A percentile compares a stretch with the other conserved stretches of the same genome.
These are phyloP conservation scores for Barnettozyma botsteinii DNA, from an alignment of 805 yeast genomes.

Conservation along the genomic window DNA sequence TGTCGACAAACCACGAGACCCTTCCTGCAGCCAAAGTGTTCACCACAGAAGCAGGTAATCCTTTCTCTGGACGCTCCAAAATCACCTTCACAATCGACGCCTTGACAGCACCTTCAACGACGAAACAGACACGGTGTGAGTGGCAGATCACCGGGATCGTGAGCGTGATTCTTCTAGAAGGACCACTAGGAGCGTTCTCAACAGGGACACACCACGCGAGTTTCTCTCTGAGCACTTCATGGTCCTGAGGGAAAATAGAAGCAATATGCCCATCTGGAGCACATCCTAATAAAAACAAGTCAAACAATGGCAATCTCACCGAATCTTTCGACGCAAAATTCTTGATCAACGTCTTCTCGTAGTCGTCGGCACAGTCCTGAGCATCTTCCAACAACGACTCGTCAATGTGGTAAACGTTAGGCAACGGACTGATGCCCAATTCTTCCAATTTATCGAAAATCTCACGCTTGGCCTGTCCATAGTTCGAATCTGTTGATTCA, in stretches of 20 bases:
- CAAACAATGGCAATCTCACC: slow-evolving; percentile 93
- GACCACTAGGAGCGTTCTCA: slow-evolving; percentile 86
- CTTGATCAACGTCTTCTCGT: slow-evolving; percentile 78
- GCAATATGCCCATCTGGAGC: slow-evolving; percentile 99
- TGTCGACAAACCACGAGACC: slow-evolving; percentile 96
- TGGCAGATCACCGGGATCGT: slow-evolving; percentile 94
- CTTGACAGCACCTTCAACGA: slow-evolving; percentile 93
- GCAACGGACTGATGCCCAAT: slow-evolving; percentile 34
- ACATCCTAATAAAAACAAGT: slow-evolving; percentile 85
- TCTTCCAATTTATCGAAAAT: slow-evolving; percentile 60
- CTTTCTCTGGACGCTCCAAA: slow-evolving; percentile 96
- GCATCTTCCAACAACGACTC: slow-evolving; percentile 69
- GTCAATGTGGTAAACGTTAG: slow-evolving; percentile 79
- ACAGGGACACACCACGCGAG: slow-evolving; percentile 96
- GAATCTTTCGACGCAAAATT: slow-evolving; percentile 96
- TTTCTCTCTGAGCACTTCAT: slow-evolving; percentile 80
- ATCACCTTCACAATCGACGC: slow-evolving; percentile 88
- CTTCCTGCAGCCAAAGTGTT: slow-evolving; percentile 96
- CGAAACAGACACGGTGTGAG: slow-evolving; percentile 87
- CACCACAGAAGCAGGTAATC: slow-evolving; percentile 87
- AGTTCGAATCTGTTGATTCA: slow-evolving; percentile 75
- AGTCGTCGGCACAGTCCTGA: slow-evolving; percentile 90
- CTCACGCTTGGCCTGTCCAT: slow-evolving; percentile 80
- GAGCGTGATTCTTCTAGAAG: slow-evolving; percentile 76
- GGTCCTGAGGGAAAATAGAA: slow-evolving; percentile 85